Base-by-base conservation (phyloP, 2,329 filamentous ascomycete species). In the Alternaria dauci region DNA sequence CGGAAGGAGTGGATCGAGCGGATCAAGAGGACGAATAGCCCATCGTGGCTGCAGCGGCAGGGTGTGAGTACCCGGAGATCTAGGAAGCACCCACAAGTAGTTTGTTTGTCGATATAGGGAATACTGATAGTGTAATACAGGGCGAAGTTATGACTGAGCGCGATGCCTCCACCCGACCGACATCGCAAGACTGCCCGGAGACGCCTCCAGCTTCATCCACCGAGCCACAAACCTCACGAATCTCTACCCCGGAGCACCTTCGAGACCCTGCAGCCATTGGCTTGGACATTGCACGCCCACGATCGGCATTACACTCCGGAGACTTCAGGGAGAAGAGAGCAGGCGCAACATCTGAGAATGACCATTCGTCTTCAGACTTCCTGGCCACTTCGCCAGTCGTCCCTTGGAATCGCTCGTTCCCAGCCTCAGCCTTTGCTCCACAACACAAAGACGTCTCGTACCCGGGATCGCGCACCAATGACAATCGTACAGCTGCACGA, bases 1-100 rank as follows among this genome's bases (percentile, higher is more conserved):
- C 86, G 94, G 65, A 88, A 88, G 58, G 90, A 94, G 77, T 82
- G 97, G 70, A 97, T 98, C 58, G 87, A 93, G 78, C 86, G 89
- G 66, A 85, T 97, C 67, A 97, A 97, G 81, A 88, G 87, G 76
- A 88, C 88, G 32, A 89, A 93, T 78, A 91, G 88, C 71, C 89
- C 91, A 38, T 87, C 88, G 5, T 95, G 92, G 92, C 82, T 89
- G 39, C 86, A 72, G 26, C 55, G 61, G 74, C 85, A 85, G 71
- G 85, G 86, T 82, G 89, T 85, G 61, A 71, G 73, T 75, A 53
- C 16, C 26, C 9, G 18, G 14, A 23, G 48, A 14, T 32, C 39
- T 46, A 23, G 44, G 23, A 16, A 9, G 8, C 11, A 26, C 9
- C 7, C 18, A 42, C 20, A 16, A 8, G 30, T 18, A 23, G 28